Evolutionary conservation across 192 early-diverging fungal species (phyloP).

Genomic region (Backusella sp.): DNA sequence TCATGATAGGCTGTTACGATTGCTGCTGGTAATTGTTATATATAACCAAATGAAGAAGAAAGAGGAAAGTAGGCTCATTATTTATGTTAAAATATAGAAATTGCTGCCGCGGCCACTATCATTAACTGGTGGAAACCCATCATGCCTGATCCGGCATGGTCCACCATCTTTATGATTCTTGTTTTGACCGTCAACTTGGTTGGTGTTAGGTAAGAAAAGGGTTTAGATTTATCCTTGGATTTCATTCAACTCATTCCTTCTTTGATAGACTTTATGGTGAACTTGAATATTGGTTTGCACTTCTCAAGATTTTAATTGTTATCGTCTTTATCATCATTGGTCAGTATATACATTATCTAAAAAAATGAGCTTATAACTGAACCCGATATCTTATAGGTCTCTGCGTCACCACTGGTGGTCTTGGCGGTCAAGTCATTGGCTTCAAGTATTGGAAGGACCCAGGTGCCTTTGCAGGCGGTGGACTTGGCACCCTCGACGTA

Average conservation of each 20-base stretch:
- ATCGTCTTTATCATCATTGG: slow-evolving; percentile 76
- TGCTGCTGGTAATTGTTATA: slow-evolving; percentile 14
- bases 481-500: slow-evolving; percentile 58
- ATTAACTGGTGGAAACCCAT: slow-evolving; percentile 62
- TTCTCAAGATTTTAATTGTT: slow-evolving; percentile 76
- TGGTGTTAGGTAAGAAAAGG: slow-evolving; percentile 56
- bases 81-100: slow-evolving; percentile 52
- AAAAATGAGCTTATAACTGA: too few species aligned
- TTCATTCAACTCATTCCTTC: background rate
- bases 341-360: background rate
- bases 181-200: slow-evolving; percentile 63
- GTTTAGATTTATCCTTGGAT: too few species aligned
- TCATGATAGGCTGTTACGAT: slow-evolving; percentile 37
- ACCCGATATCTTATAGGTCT: slow-evolving; percentile 27
- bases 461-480: slow-evolving; percentile 57
- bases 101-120: slow-evolving; percentile 81
- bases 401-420: slow-evolving; percentile 58
- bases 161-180: slow-evolving; percentile 50
- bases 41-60: background rate
- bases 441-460: slow-evolving; percentile 49
- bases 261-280: slow-evolving; percentile 75
- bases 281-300: slow-evolving; percentile 76
- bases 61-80: background rate
- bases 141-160: slow-evolving; percentile 40
- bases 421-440: slow-evolving; percentile 49